Percentiles rank a stretch among this genome's conserved stretches.
Evolutionary conservation across 768 basidiomycete species (phyloP).

Genomic region (Amanita muscaria): DNA sequence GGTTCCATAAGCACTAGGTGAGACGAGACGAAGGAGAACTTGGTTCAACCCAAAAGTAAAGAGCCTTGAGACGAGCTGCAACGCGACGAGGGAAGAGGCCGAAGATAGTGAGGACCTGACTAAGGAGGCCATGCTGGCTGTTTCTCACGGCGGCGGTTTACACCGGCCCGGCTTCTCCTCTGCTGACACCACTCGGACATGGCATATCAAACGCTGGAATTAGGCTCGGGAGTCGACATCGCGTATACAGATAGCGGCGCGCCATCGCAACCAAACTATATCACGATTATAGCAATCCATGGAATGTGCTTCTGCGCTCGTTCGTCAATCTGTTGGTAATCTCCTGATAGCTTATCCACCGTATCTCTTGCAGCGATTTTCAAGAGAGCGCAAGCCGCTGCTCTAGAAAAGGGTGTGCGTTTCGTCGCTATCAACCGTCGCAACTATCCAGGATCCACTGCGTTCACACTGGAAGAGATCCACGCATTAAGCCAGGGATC

Average conservation of each 20-base stretch:
- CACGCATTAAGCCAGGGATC: background rate
- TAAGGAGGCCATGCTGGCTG: no score
- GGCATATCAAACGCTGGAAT: no score
- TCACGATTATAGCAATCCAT: slow-evolving; percentile 15
- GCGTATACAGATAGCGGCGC: slow-evolving; percentile 15
- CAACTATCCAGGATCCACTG: slow-evolving; percentile 1
- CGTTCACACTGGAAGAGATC: background rate
- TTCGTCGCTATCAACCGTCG: slow-evolving; percentile 6
- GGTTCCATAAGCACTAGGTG: slow-evolving; percentile 81
- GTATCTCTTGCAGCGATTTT: background rate
- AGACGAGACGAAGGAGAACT: slow-evolving; percentile 70
- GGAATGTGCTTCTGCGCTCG: slow-evolving; percentile 13
- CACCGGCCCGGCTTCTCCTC: no score
- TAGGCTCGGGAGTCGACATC: no score
- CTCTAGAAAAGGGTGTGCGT: background rate
- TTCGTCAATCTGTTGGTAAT: background rate
- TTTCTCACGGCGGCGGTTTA: no score
- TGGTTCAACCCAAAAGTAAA: slow-evolving; percentile 90
- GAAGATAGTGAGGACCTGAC: slow-evolving; percentile 38
- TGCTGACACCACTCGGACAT: no score
- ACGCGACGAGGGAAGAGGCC: slow-evolving; percentile 73
- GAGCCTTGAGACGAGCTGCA: slow-evolving; percentile 78
- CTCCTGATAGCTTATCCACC: background rate
- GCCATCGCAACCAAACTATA: slow-evolving; percentile 9
- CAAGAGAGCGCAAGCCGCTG: background rate